Evolutionary conservation across 176 grass and related monocot genomes (phyloP).

Genomic region (Raddia distichophylla): DNA sequence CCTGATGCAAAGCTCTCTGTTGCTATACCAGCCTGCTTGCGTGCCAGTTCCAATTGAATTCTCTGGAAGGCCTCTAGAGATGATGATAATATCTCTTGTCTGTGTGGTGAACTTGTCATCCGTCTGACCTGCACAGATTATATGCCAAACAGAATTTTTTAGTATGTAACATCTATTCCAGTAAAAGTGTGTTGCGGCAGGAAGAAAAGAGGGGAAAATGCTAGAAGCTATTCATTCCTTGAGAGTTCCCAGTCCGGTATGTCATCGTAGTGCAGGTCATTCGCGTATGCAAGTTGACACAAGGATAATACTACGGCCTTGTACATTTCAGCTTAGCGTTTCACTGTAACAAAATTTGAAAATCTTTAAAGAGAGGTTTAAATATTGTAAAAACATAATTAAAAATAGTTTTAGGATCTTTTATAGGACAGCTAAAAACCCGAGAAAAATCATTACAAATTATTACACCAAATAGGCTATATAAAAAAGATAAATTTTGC

Average conservation of each 20-base stretch:
- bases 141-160: slow-evolving; percentile 10
- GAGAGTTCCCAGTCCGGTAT: neutral
- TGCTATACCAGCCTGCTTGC: slow-evolving; percentile 65
- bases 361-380: no score
- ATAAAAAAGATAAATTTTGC: no score
- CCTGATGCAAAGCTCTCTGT: slow-evolving; percentile 50
- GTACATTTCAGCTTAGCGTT: no score
- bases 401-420: no score
- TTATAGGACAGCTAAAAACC: no score
- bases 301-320: neutral
- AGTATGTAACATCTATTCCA: neutral
- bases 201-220: neutral
- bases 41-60: slow-evolving; percentile 83
- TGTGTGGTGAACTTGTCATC: slow-evolving; percentile 97
- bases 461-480: no score
- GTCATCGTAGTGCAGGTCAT: slow-evolving; percentile 20
- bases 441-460: no score
- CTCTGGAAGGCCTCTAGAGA: slow-evolving; percentile 97
- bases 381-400: no score
- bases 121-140: slow-evolving; percentile 76
- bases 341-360: no score
- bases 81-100: slow-evolving; percentile 98
- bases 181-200: slow-evolving; percentile 9
- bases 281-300: neutral
- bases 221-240: slow-evolving; percentile 23